A percentile compares a stretch with the other conserved stretches of the same genome.
Conservation (phyloP, 352 stramenopile genomes). For the Phytopythium helicoides region DNA sequence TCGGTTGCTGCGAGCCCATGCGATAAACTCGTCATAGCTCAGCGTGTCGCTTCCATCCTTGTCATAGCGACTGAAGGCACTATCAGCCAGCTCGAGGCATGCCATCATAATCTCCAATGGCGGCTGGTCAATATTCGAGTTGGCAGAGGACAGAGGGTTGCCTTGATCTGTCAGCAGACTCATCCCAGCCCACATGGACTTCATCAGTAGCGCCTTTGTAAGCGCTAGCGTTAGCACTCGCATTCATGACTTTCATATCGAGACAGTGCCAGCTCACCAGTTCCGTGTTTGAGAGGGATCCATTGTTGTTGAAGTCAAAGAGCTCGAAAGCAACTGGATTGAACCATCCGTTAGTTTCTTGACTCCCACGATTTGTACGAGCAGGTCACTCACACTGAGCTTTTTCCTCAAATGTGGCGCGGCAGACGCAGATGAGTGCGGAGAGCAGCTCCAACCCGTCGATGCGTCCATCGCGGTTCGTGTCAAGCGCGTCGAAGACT, state of each 20-base stretch:
- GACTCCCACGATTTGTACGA: not conserved
- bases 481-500: slow-evolving; percentile 72
- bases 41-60: slow-evolving; percentile 41
- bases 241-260: not conserved
- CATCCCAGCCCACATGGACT: slow-evolving; percentile 77
- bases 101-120: slow-evolving; percentile 34
- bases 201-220: slow-evolving; percentile 67
- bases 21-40: slow-evolving; percentile 77
- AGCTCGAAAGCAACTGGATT: slow-evolving; percentile 60
- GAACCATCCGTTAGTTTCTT: not conserved
- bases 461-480: slow-evolving; percentile 71
- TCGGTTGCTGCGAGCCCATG: slow-evolving; percentile 79
- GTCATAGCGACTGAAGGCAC: slow-evolving; percentile 54
- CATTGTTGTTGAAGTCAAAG: slow-evolving; percentile 82
- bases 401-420: slow-evolving; percentile 78
- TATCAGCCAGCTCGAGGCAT: slow-evolving; percentile 50
- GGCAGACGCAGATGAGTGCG: slow-evolving; percentile 65
- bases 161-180: slow-evolving; percentile 47
- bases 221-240: not conserved
- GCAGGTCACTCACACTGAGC: slow-evolving; percentile 46
- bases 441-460: slow-evolving; percentile 79
- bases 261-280: slow-evolving; percentile 27
- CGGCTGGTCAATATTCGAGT: slow-evolving; percentile 4
- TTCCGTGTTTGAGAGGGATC: slow-evolving; percentile 68
- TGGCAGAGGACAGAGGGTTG: not conserved